phyloP scores from a whole-genome alignment of 345 rosid species.

The Schrenkiella parvula region DNA sequence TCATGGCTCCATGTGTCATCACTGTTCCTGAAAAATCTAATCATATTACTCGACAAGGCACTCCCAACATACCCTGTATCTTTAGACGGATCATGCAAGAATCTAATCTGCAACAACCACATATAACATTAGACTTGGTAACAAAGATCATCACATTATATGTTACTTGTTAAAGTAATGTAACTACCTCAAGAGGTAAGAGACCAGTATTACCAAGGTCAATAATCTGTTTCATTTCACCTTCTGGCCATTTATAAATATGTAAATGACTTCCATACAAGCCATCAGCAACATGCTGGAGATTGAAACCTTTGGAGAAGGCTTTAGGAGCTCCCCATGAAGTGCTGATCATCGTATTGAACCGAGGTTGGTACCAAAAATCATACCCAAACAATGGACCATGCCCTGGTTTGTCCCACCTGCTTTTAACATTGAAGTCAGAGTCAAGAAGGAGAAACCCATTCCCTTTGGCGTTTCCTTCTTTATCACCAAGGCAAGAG shows the following conservation, averaged over 20 bases:
- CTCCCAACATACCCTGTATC: conserved; percentile 70
- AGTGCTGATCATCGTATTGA: conserved; percentile 86
- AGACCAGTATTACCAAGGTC: conserved; percentile 82
- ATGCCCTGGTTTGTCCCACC: conserved; percentile 91
- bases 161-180: neutral
- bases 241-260: conserved; percentile 82
- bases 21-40: conserved; percentile 66
- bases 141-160: neutral
- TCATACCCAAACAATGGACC: conserved; percentile 79
- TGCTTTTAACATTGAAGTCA: conserved; percentile 77
- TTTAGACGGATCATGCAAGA: conserved; percentile 83
- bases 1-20: conserved; percentile 88
- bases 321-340: conserved; percentile 95
- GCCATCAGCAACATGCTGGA: conserved; percentile 77
- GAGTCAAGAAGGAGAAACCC: conserved; percentile 94
- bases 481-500: conserved; percentile 82
- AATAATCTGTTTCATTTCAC: conserved; percentile 74
- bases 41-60: conserved; percentile 73
- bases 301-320: conserved; percentile 71
- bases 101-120: conserved; percentile 55
- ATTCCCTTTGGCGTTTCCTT: conserved; percentile 80
- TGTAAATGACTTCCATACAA: conserved; percentile 75
- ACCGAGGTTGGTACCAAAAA: conserved; percentile 95
- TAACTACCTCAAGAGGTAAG: conserved; percentile 70
- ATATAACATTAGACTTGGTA: neutral